These are phyloP conservation scores for Boletellus ananiceps DNA, from an alignment of 768 basidiomycete genomes.

Conservation along the genomic window DNA sequence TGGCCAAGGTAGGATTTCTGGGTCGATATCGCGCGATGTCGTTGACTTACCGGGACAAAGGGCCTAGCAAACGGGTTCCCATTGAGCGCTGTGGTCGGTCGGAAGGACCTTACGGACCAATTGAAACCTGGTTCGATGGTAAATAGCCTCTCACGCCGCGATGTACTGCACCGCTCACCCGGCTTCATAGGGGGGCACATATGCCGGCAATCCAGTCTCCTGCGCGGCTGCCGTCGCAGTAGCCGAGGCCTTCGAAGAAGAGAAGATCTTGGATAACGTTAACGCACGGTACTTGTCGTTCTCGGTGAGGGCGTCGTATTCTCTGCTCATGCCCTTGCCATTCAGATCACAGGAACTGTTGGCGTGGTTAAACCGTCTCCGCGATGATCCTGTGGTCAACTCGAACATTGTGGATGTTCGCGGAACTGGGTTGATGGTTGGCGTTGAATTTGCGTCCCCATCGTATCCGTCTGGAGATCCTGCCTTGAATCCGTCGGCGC, in stretches of 20 bases:
- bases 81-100: slow-evolving; percentile 76
- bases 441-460: slow-evolving; percentile 70
- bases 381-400: slow-evolving; percentile 45
- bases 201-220: slow-evolving; percentile 87
- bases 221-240: slow-evolving; percentile 91
- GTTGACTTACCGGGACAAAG: slow-evolving; percentile 29
- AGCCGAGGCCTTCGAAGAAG: slow-evolving; percentile 68
- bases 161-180: slow-evolving; percentile 5
- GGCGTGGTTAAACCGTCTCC: slow-evolving; percentile 50
- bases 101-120: slow-evolving; percentile 76
- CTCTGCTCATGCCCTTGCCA: slow-evolving; percentile 1
- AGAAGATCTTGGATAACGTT: slow-evolving; percentile 82
- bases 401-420: slow-evolving; percentile 79
- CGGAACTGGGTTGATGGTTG: slow-evolving; percentile 87
- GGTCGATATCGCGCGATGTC: neutral
- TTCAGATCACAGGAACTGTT: slow-evolving; percentile 71
- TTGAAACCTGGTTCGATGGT: slow-evolving; percentile 80
- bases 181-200: slow-evolving; percentile 67
- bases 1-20: slow-evolving; percentile 67
- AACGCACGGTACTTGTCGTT: slow-evolving; percentile 48
- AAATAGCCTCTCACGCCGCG: slow-evolving; percentile 4
- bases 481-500: slow-evolving; percentile 32
- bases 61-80: slow-evolving; percentile 94
- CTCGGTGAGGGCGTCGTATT: neutral
- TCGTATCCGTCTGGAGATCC: slow-evolving; percentile 50